phyloP scores from a whole-genome alignment of 805 yeast genomes.

The Nakazawaea molendinolei region DNA sequence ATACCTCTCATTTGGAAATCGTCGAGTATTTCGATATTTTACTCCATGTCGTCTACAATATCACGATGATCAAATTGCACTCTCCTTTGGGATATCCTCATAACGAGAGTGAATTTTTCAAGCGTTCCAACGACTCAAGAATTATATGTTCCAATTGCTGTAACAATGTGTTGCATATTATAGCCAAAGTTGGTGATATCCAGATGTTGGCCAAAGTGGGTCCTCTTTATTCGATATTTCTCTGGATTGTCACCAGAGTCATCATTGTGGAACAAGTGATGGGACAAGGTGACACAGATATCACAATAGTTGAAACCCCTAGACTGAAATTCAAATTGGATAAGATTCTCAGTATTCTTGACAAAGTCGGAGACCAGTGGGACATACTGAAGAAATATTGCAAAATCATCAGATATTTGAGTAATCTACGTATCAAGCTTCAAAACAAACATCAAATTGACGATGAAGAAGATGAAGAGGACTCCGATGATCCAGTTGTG shows the following conservation, averaged over 20 bases:
- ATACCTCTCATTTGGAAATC: background rate
- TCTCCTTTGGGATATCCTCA: constrained; percentile 21
- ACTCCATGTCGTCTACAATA: constrained; percentile 14
- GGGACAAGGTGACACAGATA: constrained; percentile 1
- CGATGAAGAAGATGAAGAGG: constrained; percentile 22
- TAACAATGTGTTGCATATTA: constrained; percentile 6
- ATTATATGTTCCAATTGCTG: constrained; percentile 14
- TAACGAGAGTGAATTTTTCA: constrained; percentile 17
- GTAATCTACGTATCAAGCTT: constrained; percentile 17
- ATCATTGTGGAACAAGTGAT: constrained; percentile 22
- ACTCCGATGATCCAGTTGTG: constrained; percentile 14
- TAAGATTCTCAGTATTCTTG: constrained; percentile 16
- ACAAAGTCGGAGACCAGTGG: constrained; percentile 21
- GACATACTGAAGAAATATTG: constrained; percentile 22
- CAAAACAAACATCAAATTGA: constrained; percentile 12
- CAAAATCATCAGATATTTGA: constrained; percentile 21
- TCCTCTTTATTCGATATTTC: constrained; percentile 25
- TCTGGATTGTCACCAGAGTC: constrained; percentile 28
- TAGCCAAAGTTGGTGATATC: constrained; percentile 1
- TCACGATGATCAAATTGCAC: constrained; percentile 19
- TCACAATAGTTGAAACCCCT: background rate
- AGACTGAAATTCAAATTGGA: constrained; percentile 6
- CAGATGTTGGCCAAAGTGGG: constrained; percentile 16
- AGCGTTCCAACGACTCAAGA: constrained; percentile 17
- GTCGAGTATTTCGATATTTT: background rate